Evolutionary conservation across 2,329 filamentous ascomycete species (phyloP), one percentile per base, ranked within the genome.

Genomic region (Nannizziopsis barbatae): DNA sequence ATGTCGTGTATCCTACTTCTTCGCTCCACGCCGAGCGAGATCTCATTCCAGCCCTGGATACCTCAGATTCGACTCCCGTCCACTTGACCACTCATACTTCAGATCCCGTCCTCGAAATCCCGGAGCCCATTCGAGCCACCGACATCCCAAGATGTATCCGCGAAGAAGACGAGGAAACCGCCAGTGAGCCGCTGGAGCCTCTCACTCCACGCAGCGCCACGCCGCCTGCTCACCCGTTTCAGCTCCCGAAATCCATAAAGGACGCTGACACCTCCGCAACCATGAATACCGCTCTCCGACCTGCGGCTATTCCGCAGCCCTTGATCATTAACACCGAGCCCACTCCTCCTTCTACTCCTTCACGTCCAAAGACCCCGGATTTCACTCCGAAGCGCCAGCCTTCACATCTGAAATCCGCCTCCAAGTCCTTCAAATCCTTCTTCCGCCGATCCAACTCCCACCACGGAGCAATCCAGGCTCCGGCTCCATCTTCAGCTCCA

Each of bases 161-260:
- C 14, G 54, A 56, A 30, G 52, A 54, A 35, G 52, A 56, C 14
- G 54, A 56, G 33, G 54, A 56, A 45, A 53, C 55, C 10, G 53
- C 52, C 18, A 57, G 52, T 42, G 57, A 58, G 36, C 51, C 55
- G 9, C 32, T 49, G 6, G 57, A 59, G 39, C 55, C 56, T 1
- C 36, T 58, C 31, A 58, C 56, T 12, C 55, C 56, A 9, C 52
- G 45, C 18, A 56, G 54, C 39, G 54, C 53, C 35, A 27, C 46
- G 10, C 51, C 54, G 37, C 42, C 51, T 9, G 43, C 22, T 27
- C 22, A 27, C 7, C 22, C 22, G 4, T 27, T 27, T 10, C 30
- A 38, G 14, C 48, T 49, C 46, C 44, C 48, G 14, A 31, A 37
- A 7, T 40, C 35, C 17, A 27, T 49, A 12, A 11, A 42, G n/a